These are phyloP conservation scores for Paraphoma sp. DNA, from an alignment of 2,329 filamentous ascomycete species.

Conservation along the genomic window DNA sequence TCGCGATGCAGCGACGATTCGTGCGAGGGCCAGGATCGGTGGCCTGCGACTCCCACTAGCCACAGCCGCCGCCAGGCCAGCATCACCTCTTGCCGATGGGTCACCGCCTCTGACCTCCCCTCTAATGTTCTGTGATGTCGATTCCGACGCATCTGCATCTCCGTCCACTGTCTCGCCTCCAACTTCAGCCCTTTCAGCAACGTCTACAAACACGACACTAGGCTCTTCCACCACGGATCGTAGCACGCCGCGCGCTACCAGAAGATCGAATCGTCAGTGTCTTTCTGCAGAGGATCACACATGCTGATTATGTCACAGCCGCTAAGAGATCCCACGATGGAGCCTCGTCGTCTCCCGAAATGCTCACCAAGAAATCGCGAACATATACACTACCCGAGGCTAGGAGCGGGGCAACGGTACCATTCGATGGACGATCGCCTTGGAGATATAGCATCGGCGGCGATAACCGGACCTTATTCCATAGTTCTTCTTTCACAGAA, in stretches of 20 bases:
- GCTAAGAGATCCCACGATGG: slow-evolving; percentile 14
- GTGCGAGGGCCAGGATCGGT: neutral
- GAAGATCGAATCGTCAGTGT: no score
- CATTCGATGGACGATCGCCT: neutral
- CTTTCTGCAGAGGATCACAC: neutral
- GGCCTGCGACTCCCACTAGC: neutral
- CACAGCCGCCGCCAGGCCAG: neutral
- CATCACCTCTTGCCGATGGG: neutral
- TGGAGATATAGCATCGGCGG: slow-evolving; percentile 1
- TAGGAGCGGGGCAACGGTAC: neutral
- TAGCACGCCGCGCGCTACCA: neutral
- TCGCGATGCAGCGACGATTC: neutral
- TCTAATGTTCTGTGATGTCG: slow-evolving; percentile 22
- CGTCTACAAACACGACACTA: slow-evolving; percentile 8
- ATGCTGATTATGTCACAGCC: slow-evolving; percentile 4
- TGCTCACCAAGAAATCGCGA: slow-evolving; percentile 19
- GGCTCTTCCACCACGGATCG: neutral
- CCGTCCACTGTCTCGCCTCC: slow-evolving; percentile 21
- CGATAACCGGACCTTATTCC: slow-evolving; percentile 11
- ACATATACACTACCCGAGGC: slow-evolving; percentile 6
- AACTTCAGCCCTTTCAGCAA: slow-evolving; percentile 18
- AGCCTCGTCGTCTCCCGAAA: slow-evolving; percentile 1
- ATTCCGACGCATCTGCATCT: slow-evolving; percentile 19
- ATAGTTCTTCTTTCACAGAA: slow-evolving; percentile 9
- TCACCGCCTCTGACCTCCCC: slow-evolving; percentile 10